A percentile compares a stretch with the other conserved stretches of the same genome.
These are phyloP conservation scores for Aquilaria yunnanensis DNA, from an alignment of 345 rosid genomes.

Conservation along the genomic window DNA sequence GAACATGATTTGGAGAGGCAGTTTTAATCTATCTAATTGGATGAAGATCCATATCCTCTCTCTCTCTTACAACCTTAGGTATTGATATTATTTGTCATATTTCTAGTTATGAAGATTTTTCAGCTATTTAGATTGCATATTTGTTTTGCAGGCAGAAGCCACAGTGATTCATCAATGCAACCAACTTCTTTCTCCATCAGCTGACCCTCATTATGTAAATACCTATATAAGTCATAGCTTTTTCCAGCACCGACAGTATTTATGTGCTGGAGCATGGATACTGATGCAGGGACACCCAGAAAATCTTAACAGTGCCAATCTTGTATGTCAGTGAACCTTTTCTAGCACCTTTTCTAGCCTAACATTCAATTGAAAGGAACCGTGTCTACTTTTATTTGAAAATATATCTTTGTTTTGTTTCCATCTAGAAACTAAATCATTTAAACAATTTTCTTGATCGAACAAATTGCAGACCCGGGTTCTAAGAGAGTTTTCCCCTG, in stretches of 20 bases:
- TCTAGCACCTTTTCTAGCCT: too few species aligned
- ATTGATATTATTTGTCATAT: too few species aligned
- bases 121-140: constrained; percentile 7
- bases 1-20: too few species aligned
- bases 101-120: background rate
- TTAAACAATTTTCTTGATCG: constrained; percentile 10
- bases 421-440: constrained; percentile 11
- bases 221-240: constrained; percentile 81
- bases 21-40: too few species aligned
- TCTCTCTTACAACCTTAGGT: too few species aligned
- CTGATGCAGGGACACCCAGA: constrained; percentile 94
- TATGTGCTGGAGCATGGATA: constrained; percentile 97
- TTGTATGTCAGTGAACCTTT: constrained; percentile 37
- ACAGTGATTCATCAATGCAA: constrained; percentile 91
- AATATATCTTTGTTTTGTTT: background rate
- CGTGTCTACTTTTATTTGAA: background rate
- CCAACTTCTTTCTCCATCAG: constrained; percentile 83
- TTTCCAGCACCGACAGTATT: constrained; percentile 73
- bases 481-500: constrained; percentile 88
- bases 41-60: too few species aligned
- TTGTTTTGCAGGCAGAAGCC: constrained; percentile 59
- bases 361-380: constrained; percentile 2
- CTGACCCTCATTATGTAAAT: constrained; percentile 69
- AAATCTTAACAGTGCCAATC: constrained; percentile 74
- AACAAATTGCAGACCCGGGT: constrained; percentile 58